Base-by-base conservation (phyloP, 1,284 basidiomycete genomes). In the Erythrobasidium hasegawianum region DNA sequence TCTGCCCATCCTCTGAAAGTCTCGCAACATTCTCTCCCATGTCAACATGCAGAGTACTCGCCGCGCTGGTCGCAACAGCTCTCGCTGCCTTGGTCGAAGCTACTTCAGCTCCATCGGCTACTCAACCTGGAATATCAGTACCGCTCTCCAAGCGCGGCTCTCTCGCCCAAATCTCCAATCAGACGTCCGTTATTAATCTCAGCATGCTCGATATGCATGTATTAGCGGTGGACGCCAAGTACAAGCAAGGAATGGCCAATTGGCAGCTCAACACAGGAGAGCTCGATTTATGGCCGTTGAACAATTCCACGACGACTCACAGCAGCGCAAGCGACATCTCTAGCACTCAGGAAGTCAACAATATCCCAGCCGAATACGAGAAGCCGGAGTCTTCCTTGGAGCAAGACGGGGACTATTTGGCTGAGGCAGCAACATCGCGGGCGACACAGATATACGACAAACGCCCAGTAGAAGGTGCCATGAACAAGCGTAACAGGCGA, bases 191-290 rank as follows among this genome's bases (percentile, higher is more conserved):
- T 16, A 55, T 45, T 7, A 53, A 65, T 38, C n/a, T 65, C n/a
- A 41, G 20, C 20, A 41, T 26, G 33, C 47, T 65, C 20, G 22
- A 53, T 22, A 24, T 55, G 33, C 55, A 58, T 39, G 41, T 65
- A 7, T 26, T 45, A 8, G 53, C 41, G 22, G 49, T 58, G 8
- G 54, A 57, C 18, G 62, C 55, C 10, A 58, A 65, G 24, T 65
- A 65, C 22, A 22, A 53, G 22, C 62, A 65, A 53, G 62, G 62
- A 16, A 41, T 65, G 45, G 39, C 18, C 9, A 65, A 65, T 27
- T 65, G 62, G 62, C 55, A 58, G 18, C 39, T 43, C 27, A 57
- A 65, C 38, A 57, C 54, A 7, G 62, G 56, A 13, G 41, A 55
- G 22, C 43, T 24, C 9, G 50, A 53, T 24, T 8, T 20, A 7